Conservation (phyloP, 2,329 filamentous ascomycete species). For the Macrophomina pseudophaseolina region DNA sequence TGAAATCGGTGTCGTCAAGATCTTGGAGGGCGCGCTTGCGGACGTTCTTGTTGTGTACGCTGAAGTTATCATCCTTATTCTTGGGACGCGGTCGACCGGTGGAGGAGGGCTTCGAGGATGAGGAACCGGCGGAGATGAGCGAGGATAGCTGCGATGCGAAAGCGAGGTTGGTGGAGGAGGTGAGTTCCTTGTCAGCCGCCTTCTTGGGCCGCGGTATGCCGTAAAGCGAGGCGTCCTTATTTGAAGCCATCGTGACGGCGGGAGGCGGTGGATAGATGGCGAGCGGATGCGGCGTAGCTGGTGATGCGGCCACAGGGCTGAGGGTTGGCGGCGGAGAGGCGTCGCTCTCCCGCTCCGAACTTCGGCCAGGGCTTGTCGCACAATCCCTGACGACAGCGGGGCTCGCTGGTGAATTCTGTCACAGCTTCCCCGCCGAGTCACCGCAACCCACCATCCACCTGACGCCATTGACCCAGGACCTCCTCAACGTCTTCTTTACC, state of each 20-base stretch:
- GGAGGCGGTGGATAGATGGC: background rate
- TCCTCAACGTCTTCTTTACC: background rate
- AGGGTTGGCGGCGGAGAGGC: background rate
- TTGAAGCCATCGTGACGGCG: conserved; percentile 26
- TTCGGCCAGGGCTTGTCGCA: conserved; percentile 1
- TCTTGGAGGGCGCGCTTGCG: conserved; percentile 68
- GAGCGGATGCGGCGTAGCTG: background rate
- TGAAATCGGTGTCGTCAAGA: conserved; percentile 60
- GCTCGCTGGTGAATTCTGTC: conserved; percentile 18
- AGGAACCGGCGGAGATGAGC: conserved; percentile 67
- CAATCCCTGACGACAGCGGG: conserved; percentile 20
- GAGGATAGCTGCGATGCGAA: conserved; percentile 89
- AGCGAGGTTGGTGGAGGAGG: conserved; percentile 73
- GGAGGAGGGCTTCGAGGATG: conserved; percentile 50
- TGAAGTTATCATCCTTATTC: conserved; percentile 73
- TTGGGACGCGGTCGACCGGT: conserved; percentile 59
- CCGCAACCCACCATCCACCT: conserved; percentile 15
- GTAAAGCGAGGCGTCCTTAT: conserved; percentile 72
- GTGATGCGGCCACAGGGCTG: background rate
- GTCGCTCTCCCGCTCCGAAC: background rate
- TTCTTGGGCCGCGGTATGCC: conserved; percentile 74
- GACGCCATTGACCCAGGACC: conserved; percentile 19
- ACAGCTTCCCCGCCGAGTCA: conserved; percentile 19
- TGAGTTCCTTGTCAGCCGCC: conserved; percentile 65
- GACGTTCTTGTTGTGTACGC: conserved; percentile 65